A percentile compares a stretch with the other conserved stretches of the same genome.
Conservation (phyloP, 306 rosid genomes). For the Boehmeria nivea region DNA sequence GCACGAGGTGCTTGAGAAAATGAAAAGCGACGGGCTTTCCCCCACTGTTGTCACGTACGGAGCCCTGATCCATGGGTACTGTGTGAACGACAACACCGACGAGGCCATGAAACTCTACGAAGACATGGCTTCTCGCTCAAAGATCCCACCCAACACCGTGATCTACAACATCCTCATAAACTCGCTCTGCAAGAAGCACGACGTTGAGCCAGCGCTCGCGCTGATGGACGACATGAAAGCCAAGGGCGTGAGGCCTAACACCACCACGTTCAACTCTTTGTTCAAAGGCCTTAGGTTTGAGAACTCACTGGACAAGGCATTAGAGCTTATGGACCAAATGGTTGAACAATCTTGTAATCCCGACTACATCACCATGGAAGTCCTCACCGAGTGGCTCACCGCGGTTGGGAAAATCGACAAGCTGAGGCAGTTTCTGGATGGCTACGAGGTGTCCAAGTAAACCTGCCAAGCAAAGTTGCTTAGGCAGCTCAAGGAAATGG, state of each 20-base stretch:
- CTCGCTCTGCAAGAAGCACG: conserved; percentile 49
- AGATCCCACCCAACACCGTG: conserved; percentile 56
- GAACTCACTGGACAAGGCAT: conserved; percentile 45
- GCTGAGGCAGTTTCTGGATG: conserved; percentile 41
- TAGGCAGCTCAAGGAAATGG: no score
- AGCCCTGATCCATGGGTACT: conserved; percentile 63
- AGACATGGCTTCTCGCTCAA: conserved; percentile 43
- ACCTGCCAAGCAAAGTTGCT: no score
- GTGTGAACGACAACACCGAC: conserved; percentile 37
- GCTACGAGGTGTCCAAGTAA: conserved; percentile 34
- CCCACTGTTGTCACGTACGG: conserved; percentile 72
- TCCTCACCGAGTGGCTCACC: conserved; percentile 73
- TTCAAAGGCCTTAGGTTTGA: conserved; percentile 48
- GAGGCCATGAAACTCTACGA: conserved; percentile 57
- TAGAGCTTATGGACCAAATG: conserved; percentile 62
- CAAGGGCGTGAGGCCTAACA: conserved; percentile 49
- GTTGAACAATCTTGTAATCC: conserved; percentile 55
- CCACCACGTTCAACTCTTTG: conserved; percentile 56
- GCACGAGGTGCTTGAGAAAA: conserved; percentile 41
- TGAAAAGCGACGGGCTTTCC: conserved; percentile 41
- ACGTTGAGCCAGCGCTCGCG: conserved; percentile 45
- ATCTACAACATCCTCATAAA: conserved; percentile 60
- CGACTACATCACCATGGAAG: conserved; percentile 63
- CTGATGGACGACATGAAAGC: conserved; percentile 56
- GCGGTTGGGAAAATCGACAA: conserved; percentile 40